phyloP scores from a whole-genome alignment of 768 basidiomycete genomes.

The Porphyrellus cyaneotinctus region DNA sequence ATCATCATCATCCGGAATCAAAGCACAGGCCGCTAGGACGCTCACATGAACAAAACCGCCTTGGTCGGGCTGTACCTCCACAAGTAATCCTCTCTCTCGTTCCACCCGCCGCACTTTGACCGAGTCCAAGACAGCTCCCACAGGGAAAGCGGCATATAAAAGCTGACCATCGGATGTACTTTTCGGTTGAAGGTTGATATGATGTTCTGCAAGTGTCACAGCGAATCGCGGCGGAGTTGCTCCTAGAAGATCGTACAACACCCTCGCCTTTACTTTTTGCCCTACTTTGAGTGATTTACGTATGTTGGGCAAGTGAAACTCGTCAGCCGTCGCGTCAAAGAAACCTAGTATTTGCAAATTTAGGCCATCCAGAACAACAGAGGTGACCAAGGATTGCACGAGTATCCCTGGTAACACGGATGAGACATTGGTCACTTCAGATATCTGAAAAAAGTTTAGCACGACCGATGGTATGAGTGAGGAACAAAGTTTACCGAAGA shows the following conservation, averaged over 20 bases:
- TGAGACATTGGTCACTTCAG: constrained; percentile 72
- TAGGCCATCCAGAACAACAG: constrained; percentile 66
- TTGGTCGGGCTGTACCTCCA: constrained; percentile 57
- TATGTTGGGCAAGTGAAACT: constrained; percentile 59
- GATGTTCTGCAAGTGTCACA: constrained; percentile 71
- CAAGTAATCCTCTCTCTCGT: constrained; percentile 75
- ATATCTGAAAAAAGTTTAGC: constrained; percentile 42
- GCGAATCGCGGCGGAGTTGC: constrained; percentile 77
- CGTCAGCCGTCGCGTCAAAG: constrained; percentile 87
- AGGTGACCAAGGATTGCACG: constrained; percentile 79
- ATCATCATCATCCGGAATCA: neutral
- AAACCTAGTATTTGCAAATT: constrained; percentile 88
- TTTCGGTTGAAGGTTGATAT: constrained; percentile 52
- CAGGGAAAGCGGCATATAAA: constrained; percentile 58
- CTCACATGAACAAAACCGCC: constrained; percentile 87
- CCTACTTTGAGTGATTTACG: constrained; percentile 54
- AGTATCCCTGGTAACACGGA: constrained; percentile 85
- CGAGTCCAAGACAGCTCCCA: constrained; percentile 68
- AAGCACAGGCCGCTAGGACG: constrained; percentile 4
- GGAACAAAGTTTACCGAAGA: constrained; percentile 47
- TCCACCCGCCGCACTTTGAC: constrained; percentile 76
- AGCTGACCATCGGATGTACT: constrained; percentile 23
- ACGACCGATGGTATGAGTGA: neutral
- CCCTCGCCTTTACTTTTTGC: constrained; percentile 76
- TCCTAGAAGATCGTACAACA: constrained; percentile 73